These are phyloP conservation scores for Tanacetum coccineum DNA, from an alignment of 129 eudicot species.

Conservation along the genomic window DNA sequence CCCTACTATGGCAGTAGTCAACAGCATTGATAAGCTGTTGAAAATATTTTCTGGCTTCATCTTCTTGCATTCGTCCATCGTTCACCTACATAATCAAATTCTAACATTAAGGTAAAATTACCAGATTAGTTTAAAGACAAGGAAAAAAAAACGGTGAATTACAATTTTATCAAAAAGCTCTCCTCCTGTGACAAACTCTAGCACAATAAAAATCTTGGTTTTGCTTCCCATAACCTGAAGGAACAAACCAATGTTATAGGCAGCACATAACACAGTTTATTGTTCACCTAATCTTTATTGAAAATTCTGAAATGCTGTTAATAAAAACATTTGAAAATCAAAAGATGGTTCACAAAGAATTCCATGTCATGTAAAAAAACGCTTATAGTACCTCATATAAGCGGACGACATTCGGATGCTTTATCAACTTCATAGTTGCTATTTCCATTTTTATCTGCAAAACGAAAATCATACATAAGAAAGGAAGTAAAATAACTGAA, in stretches of 20 bases:
- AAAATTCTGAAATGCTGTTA: neutral
- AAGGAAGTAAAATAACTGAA: slow-evolving; percentile 16
- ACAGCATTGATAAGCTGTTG: slow-evolving; percentile 95
- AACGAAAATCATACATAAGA: slow-evolving; percentile 17
- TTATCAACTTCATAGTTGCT: slow-evolving; percentile 92
- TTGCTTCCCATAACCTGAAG: slow-evolving; percentile 95
- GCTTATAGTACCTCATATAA: slow-evolving; percentile 58
- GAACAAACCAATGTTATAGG: slow-evolving; percentile 17
- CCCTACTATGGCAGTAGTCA: slow-evolving; percentile 99
- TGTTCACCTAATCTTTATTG: neutral
- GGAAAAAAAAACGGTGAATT: slow-evolving; percentile 28
- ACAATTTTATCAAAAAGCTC: slow-evolving; percentile 99
- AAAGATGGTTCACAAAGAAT: neutral
- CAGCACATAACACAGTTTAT: slow-evolving; percentile 1
- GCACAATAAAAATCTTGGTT: slow-evolving; percentile 83
- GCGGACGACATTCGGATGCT: slow-evolving; percentile 85
- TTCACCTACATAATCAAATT: slow-evolving; percentile 51
- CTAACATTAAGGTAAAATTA: slow-evolving; percentile 10
- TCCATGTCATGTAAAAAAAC: slow-evolving; percentile 9
- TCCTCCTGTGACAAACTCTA: slow-evolving; percentile 94
- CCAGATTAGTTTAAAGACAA: neutral
- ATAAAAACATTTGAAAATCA: neutral
- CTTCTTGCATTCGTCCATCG: slow-evolving; percentile 92
- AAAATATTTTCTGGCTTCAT: slow-evolving; percentile 91
- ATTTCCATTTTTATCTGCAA: slow-evolving; percentile 89